Base-by-base conservation (phyloP, 106 monocot genomes). In the Amphibolis antarctica region DNA sequence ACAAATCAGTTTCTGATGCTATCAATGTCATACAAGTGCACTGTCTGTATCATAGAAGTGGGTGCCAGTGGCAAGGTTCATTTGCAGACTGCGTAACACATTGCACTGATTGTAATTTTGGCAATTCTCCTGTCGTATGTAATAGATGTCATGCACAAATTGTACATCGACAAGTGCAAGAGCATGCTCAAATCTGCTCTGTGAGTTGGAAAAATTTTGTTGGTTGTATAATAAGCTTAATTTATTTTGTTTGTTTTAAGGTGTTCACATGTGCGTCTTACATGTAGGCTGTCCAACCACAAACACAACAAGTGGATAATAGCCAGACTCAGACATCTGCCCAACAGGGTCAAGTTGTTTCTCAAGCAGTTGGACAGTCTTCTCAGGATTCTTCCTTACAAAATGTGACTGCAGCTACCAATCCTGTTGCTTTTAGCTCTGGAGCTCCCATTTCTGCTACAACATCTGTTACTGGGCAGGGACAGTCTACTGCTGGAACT, bases 41-140 rank as follows among this genome's bases (percentile, higher is more conserved):
- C 60, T 98, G 96, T 66, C 86, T 90, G 25, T 98, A 82, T 71
- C 73, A 83, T 53, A 68, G 90, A 57, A 90, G 90, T 71, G 83
- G 83, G 5, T 98, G 96, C 71, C 90, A 81, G 49, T 98, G 96
- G 96, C 96, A 87, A 23, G 96, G 96, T 7, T 80, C 74, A 23
- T 62, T 98, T 63, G 70, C 82, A 59, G 96, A 90, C 9, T 90
- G 90, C 59, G 78, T 80, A 51, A 69, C 67, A 30, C 96, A 98
- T 51, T 79, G 90, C 51, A 59, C 68, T 65, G 79, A 70, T 9
- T 98, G 96, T 71, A 83, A 25, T 46, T 98, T 76, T 77, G 96
- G 96, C 29, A 91, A 98, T 56, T 98, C 90, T n/a, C 86, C 84
- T 69, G 90, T 98, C 49, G 77, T 98, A 1, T 98, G 96, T 64